A percentile compares a stretch with the other conserved stretches of the same genome.
These are phyloP conservation scores for Senna siamea DNA, from an alignment of 306 rosid genomes.

Conservation along the genomic window DNA sequence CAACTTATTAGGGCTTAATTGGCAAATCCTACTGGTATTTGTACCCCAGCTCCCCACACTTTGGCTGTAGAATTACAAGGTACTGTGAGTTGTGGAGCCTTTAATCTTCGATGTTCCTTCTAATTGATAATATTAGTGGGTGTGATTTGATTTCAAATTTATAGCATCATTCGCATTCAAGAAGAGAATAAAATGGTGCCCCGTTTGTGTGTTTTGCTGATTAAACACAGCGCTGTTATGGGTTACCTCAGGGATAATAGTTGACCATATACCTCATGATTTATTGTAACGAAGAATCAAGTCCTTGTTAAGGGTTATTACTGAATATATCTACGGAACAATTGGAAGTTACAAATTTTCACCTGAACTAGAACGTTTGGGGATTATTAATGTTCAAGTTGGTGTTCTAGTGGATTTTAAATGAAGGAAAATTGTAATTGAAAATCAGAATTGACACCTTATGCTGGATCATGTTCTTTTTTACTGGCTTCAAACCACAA, in stretches of 20 bases:
- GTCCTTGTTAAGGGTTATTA: constrained; percentile 20
- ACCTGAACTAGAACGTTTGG: constrained; percentile 13
- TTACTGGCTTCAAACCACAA: not conserved
- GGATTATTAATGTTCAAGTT: constrained; percentile 19
- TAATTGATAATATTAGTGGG: constrained; percentile 23
- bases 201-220: not conserved
- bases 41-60: constrained; percentile 11
- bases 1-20: constrained; percentile 1
- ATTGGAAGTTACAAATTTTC: constrained; percentile 18
- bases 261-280: not conserved
- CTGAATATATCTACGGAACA: constrained; percentile 6
- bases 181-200: constrained; percentile 2
- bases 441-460: not conserved
- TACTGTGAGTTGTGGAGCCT: constrained; percentile 31
- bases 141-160: constrained; percentile 15
- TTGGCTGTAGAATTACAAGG: constrained; percentile 30
- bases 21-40: constrained; percentile 21
- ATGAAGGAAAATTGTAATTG: not conserved
- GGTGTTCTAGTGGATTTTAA: constrained; percentile 10
- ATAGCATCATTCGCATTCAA: constrained; percentile 11
- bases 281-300: constrained; percentile 2
- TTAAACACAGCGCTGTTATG: constrained; percentile 31
- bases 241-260: not conserved
- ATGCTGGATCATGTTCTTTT: not conserved
- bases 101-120: not conserved